These are phyloP conservation scores for Tetracladium setigerum DNA, from an alignment of 495 filamentous ascomycete species.

Conservation along the genomic window DNA sequence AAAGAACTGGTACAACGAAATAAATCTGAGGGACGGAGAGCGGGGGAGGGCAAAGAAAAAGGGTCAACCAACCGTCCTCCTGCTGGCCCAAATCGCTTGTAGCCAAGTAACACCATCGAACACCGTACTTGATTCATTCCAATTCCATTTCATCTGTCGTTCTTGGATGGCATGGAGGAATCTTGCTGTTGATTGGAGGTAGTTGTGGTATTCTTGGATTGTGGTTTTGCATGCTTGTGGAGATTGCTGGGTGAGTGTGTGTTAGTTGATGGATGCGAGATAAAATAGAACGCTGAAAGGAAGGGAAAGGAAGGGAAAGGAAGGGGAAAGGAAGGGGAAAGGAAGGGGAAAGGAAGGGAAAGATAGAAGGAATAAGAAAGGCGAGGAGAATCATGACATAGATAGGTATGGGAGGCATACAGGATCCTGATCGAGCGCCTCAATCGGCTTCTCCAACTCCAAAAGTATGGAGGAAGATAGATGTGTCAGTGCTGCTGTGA, in stretches of 20 bases:
- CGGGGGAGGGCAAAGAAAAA: not conserved
- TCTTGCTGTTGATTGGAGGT: constrained; percentile 12
- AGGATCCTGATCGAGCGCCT: not conserved
- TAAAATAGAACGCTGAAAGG: not conserved
- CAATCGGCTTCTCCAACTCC: constrained; percentile 15
- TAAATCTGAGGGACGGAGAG: not conserved
- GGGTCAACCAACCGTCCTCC: constrained; percentile 6
- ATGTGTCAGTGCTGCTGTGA: constrained; percentile 9
- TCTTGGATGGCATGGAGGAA: constrained; percentile 16
- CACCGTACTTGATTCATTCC: constrained; percentile 7
- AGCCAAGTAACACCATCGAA: constrained; percentile 15
- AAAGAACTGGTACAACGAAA: no score
- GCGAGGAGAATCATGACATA: not conserved
- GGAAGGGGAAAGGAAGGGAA: not conserved
- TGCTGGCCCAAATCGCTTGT: constrained; percentile 23
- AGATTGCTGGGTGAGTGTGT: not conserved
- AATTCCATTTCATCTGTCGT: constrained; percentile 12
- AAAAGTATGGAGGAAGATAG: constrained; percentile 11
- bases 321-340: not conserved
- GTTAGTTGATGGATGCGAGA: not conserved
- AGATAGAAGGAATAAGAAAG: not conserved
- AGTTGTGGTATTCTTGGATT: constrained; percentile 16
- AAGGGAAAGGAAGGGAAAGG: not conserved
- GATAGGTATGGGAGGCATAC: not conserved
- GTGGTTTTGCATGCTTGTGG: constrained; percentile 3